phyloP scores from a whole-genome alignment of 768 basidiomycete species.

The Fomitopsis pulvina region DNA sequence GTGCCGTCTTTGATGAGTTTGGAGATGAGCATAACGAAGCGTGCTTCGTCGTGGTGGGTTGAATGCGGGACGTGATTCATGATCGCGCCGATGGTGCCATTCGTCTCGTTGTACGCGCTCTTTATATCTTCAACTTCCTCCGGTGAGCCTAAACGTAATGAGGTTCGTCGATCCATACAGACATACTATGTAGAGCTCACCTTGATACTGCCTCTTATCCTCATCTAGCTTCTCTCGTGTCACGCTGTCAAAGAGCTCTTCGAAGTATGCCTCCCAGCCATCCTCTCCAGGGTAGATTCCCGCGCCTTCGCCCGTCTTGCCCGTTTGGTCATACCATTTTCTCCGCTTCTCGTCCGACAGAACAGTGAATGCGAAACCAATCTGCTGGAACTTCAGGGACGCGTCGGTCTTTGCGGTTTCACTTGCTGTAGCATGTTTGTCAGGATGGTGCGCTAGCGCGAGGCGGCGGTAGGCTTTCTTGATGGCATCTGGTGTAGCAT shows the following conservation, averaged over 20 bases:
- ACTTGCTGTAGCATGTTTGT: slow-evolving; percentile 68
- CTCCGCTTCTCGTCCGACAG: slow-evolving; percentile 73
- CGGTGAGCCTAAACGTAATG: slow-evolving; percentile 52
- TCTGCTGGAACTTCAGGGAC: slow-evolving; percentile 80
- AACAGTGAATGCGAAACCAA: slow-evolving; percentile 92
- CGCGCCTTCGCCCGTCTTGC: slow-evolving; percentile 76
- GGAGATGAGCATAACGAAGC: slow-evolving; percentile 69
- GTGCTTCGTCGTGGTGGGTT: slow-evolving; percentile 74
- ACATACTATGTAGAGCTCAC: slow-evolving; percentile 30
- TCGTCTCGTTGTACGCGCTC: slow-evolving; percentile 59
- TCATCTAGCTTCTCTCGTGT: slow-evolving; percentile 85
- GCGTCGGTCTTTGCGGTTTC: slow-evolving; percentile 60
- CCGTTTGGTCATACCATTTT: slow-evolving; percentile 78
- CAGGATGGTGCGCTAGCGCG: slow-evolving; percentile 82
- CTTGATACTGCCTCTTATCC: slow-evolving; percentile 93
- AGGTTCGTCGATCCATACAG: neutral
- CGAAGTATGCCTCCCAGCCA: slow-evolving; percentile 96
- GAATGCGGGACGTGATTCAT: slow-evolving; percentile 86
- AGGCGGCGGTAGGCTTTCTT: slow-evolving; percentile 80
- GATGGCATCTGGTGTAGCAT: slow-evolving; percentile 60
- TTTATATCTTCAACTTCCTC: slow-evolving; percentile 83
- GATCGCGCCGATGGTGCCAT: slow-evolving; percentile 75
- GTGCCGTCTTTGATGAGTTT: slow-evolving; percentile 55
- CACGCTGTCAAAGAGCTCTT: slow-evolving; percentile 80
- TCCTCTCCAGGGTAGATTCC: slow-evolving; percentile 67